Evolutionary conservation across 495 filamentous ascomycete genomes (phyloP), one percentile per base, ranked within the genome.

Genomic region (Aspergillus diversus): DNA sequence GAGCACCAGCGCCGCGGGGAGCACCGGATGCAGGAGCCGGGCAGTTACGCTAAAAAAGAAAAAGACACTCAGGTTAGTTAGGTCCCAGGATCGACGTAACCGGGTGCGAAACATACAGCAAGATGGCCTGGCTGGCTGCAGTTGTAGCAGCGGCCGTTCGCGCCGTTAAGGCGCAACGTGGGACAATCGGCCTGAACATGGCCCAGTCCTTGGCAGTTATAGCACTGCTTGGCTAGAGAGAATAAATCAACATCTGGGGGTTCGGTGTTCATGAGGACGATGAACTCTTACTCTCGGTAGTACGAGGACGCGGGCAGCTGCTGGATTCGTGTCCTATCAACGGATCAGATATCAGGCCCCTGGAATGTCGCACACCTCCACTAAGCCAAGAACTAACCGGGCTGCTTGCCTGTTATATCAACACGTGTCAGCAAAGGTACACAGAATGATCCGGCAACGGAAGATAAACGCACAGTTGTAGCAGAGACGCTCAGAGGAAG

Each of bases 181-280:
- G 96, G 96, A 85, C 96, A 99, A 76, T 98, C 96, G 64, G 96
- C 96, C 81, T 99, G 96, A 71, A 99, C 95, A 74, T 99, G 96
- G 61, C 96, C 96, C 63, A 97, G 84, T 39, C 96, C 96, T 80
- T 98, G 95, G 84, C 96, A 99, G 81, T 98, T 95, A 76, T 99
- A 99, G 87, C 96, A 99, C 81, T 99, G 96, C 87, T 99, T 99
- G 46, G 91, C 86, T 89, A 68, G 58, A 53, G 53, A 35, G 57
- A 54, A 65, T 54, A 61, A 49, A 63, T 55, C 66, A 79, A 79
- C 60, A 74, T 56, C 51, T 33, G 62, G n/a, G 33, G 48, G 59
- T 58, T 55, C 52, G 52, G 32, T n/a, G 12, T 33, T 21, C 50
- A 55, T 7, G 21, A 39, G 48, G 39, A 6, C 31, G 33, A 49